Base-by-base conservation (phyloP, 805 yeast species). In the Cyberlindnera amylophila region DNA sequence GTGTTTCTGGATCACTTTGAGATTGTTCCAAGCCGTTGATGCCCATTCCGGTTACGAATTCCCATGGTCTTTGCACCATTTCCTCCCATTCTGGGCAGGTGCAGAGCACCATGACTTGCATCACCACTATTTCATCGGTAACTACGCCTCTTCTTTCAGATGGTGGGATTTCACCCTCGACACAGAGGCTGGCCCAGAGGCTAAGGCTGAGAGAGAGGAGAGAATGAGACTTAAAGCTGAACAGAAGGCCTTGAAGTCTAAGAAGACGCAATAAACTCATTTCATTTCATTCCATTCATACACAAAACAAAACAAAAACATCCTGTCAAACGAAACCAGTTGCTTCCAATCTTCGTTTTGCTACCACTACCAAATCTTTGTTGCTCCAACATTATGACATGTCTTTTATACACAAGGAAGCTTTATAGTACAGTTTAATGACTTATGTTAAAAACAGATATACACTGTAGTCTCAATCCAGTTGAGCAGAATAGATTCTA, bases 101-200 rank as follows among this genome's bases (percentile, higher is more conserved):
- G 96, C 97, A 17, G 96, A 86, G 59, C 98, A 91, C 67, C 98
- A 91, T 64, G 99, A 91, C 66, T 86, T 86, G 67, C 99, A 91
- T 63, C 99, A 91, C 65, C 95, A 86, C 64, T 89, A 84, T 70
- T 91, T 91, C 67, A 85, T 88, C 55, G 98, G 98, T 53, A 89
- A 90, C 67, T 91, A 88, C 64, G 93, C 97, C 23, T 85, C 96
- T 34, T 80, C 90, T 29, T 93, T 91, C 77, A 82, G 97, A 70
- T 86, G 95, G 87, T 89, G 96, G 95, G 99, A 91, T 69, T 85
- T 69, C 66, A 61, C 80, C 50, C 70, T 91, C 54, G 82, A 83
- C 63, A 90, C 99, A n/a, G 95, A 87, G 67, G 86, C 91, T 52
- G 95, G 95, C 47, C 81, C 82, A 38, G 79, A 79, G 57, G 95